Evolutionary conservation across 1,284 basidiomycete species (phyloP).

Genomic region (Sporisorium exsertum): DNA sequence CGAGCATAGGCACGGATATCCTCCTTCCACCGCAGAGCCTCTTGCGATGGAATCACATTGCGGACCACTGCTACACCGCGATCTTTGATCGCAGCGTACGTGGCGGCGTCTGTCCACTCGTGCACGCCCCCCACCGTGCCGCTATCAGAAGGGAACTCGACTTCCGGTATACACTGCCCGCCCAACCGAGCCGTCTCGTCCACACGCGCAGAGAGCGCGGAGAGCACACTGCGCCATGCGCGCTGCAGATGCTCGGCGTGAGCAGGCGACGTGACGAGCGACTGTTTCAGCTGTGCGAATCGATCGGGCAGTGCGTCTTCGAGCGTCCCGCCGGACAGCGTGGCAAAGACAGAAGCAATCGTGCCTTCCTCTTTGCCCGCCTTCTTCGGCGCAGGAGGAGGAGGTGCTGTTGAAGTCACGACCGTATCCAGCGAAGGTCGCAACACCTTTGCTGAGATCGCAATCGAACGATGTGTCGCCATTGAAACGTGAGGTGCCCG

Average conservation of each 20-base stretch:
- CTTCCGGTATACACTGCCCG: slow-evolving; percentile 33
- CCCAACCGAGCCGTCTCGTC: slow-evolving; percentile 28
- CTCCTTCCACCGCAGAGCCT: slow-evolving; percentile 51
- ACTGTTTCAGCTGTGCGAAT: slow-evolving; percentile 47
- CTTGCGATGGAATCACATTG: slow-evolving; percentile 38
- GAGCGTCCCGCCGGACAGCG: slow-evolving; percentile 48
- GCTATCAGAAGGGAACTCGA: slow-evolving; percentile 29
- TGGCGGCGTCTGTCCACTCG: slow-evolving; percentile 39
- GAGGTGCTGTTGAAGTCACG: not conserved
- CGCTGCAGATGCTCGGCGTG: slow-evolving; percentile 37
- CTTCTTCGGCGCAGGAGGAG: slow-evolving; percentile 2
- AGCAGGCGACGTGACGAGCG: slow-evolving; percentile 25
- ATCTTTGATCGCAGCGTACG: slow-evolving; percentile 39
- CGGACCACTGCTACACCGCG: slow-evolving; percentile 52
- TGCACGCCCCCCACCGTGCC: slow-evolving; percentile 6
- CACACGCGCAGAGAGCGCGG: slow-evolving; percentile 24
- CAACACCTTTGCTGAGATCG: not conserved
- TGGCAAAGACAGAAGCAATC: slow-evolving; percentile 58
- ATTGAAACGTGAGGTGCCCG: not conserved
- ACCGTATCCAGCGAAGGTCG: slow-evolving; percentile 20
- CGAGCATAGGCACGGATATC: slow-evolving; percentile 44
- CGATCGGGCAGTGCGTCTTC: slow-evolving; percentile 53
- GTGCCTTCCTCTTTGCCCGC: slow-evolving; percentile 47
- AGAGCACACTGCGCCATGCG: slow-evolving; percentile 41
- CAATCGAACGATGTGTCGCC: not conserved